A percentile compares a stretch with the other conserved stretches of the same genome.
These are phyloP conservation scores for Neurospora sp. DNA, from an alignment of 495 filamentous ascomycete species.

Conservation along the genomic window DNA sequence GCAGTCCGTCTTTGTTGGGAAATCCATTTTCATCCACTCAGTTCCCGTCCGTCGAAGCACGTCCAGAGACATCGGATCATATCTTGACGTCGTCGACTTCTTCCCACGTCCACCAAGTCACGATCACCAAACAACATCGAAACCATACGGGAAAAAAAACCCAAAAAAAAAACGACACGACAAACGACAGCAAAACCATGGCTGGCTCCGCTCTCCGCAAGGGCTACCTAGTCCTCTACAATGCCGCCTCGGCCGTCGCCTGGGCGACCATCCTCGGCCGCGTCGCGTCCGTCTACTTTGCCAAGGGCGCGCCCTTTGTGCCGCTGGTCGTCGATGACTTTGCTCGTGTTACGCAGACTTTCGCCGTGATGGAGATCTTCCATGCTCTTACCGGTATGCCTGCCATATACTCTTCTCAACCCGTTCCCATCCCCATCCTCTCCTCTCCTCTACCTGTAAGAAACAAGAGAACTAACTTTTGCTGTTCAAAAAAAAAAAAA, in stretches of 20 bases:
- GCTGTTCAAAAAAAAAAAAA: constrained; percentile 12
- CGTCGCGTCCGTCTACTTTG: constrained; percentile 24
- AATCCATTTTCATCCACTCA: background rate
- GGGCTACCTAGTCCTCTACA: constrained; percentile 75
- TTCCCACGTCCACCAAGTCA: background rate
- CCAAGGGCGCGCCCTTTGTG: constrained; percentile 17
- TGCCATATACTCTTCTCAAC: background rate
- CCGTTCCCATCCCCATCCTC: background rate
- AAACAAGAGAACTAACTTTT: background rate
- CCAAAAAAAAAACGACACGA: background rate
- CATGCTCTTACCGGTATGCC: constrained; percentile 60
- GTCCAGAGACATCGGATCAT: background rate
- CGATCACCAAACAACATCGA: background rate
- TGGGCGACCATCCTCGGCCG: constrained; percentile 66
- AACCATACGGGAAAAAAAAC: background rate
- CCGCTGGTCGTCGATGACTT: constrained; percentile 50
- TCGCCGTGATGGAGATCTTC: constrained; percentile 71
- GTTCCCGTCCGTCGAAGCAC: background rate
- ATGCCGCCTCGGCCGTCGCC: constrained; percentile 58
- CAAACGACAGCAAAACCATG: background rate
- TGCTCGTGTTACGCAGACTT: constrained; percentile 68
- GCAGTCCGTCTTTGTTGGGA: background rate
- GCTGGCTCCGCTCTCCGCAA: constrained; percentile 31
- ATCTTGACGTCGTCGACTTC: background rate
- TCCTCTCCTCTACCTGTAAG: background rate